phyloP scores from a whole-genome alignment of 768 basidiomycete species.

The Candolleomyces eurysporus region DNA sequence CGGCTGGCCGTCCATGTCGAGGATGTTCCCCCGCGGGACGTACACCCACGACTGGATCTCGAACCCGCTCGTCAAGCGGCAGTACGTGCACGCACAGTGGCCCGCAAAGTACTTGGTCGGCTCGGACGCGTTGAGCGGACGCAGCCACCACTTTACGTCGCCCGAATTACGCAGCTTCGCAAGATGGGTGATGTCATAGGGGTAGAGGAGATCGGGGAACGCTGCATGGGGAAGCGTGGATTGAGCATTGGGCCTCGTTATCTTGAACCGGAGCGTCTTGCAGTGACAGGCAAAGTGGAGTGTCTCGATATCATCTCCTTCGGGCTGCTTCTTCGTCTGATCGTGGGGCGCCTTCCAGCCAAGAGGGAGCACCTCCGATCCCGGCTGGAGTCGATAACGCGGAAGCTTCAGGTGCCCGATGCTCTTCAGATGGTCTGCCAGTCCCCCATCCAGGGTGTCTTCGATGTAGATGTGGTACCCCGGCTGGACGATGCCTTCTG shows the following conservation, averaged over 20 bases:
- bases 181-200: conserved; percentile 19
- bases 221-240: conserved; percentile 18
- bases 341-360: conserved; percentile 17
- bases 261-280: conserved; percentile 18
- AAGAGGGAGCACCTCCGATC: conserved; percentile 14
- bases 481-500: conserved; percentile 21
- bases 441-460: conserved; percentile 31
- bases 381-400: conserved; percentile 17
- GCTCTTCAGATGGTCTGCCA: conserved; percentile 23
- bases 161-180: conserved; percentile 19
- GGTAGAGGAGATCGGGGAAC: conserved; percentile 27
- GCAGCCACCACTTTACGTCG: conserved; percentile 32
- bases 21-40: conserved; percentile 25
- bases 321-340: not conserved
- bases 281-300: conserved; percentile 28
- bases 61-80: conserved; percentile 25
- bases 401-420: conserved; percentile 13
- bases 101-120: conserved; percentile 27
- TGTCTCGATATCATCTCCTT: not conserved
- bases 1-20: conserved; percentile 11
- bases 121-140: conserved; percentile 8
- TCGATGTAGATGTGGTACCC: conserved; percentile 24
- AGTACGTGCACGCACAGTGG: conserved; percentile 27
- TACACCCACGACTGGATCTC: conserved; percentile 29
- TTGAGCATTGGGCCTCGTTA: conserved; percentile 22